Base-by-base conservation (phyloP, 108 stramenopile species). In the Discostella stelligeroides region DNA sequence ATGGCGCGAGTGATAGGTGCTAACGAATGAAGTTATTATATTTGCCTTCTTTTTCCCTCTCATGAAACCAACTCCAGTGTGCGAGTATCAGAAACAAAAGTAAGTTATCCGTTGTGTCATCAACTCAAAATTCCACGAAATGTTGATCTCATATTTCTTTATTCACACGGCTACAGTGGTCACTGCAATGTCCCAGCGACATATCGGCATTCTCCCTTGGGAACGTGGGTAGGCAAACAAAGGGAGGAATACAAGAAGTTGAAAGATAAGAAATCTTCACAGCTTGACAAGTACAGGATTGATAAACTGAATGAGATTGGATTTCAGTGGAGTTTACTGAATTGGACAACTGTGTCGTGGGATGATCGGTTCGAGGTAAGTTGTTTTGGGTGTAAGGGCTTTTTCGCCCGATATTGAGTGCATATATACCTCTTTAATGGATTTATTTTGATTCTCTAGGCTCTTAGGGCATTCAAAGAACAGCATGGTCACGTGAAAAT, bases 221-320 rank as follows among this genome's bases (percentile, higher is more conserved):
- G 77, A 17, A 72, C 72, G 7, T 81, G 80, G 80, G 75, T 81
- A 3, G 75, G 75, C 1, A 81, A 81, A 28, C 80, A 81, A 28
- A 75, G 75, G 9, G 76, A 81, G 56, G 70, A 76, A 38, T 77
- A 81, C 56, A 81, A 76, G 56, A 76, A 76, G 45, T 62, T 71
- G 47, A 51, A 64, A 40, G 60, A 71, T 41, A 77, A 77, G 34
- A 61, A 81, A 27, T 57, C 64, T 9, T 81, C 80, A 15, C 75
- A 72, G 64, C 70, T 76, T 29, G 60, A 58, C 48, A 49, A 64
- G 40, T 47, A 27, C 5, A 59, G 70, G 45, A 72, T 76, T 55
- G 75, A 81, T 46, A 66, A 50, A 30, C 43, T 81, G 63, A 72
- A 76, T 55, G 65, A 60, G 41, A 62, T 76, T 54, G 80, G 70